These are phyloP conservation scores for Cyclanthera cordifolia DNA, from an alignment of 306 rosid genomes.

Conservation along the genomic window DNA sequence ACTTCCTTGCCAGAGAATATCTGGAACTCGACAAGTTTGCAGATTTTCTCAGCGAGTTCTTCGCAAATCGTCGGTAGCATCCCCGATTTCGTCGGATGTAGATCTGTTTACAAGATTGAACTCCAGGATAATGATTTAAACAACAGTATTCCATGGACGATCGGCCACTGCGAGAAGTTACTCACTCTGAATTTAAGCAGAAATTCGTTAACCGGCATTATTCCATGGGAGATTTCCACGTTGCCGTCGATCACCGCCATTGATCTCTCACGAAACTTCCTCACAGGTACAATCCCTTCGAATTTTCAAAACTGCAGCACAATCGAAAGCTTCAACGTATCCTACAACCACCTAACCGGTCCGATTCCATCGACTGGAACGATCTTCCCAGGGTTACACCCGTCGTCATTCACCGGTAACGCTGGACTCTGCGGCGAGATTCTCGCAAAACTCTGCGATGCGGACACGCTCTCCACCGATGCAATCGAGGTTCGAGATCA, in stretches of 20 bases:
- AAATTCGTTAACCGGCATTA: constrained; percentile 67
- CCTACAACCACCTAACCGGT: constrained; percentile 66
- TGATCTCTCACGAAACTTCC: constrained; percentile 63
- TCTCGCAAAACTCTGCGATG: constrained; percentile 46
- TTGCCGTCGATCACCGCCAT: constrained; percentile 69
- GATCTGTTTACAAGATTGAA: constrained; percentile 46
- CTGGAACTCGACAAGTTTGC: constrained; percentile 49
- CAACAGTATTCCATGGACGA: constrained; percentile 71
- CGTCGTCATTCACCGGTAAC: constrained; percentile 72
- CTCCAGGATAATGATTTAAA: constrained; percentile 44
- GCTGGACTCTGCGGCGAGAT: constrained; percentile 59
- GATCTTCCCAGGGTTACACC: constrained; percentile 48
- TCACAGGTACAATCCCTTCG: constrained; percentile 80
- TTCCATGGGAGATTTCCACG: constrained; percentile 81
- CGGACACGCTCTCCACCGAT: constrained; percentile 20
- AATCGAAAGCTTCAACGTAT: constrained; percentile 56
- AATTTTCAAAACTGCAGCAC: constrained; percentile 66
- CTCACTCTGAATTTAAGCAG: constrained; percentile 43
- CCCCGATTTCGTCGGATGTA: constrained; percentile 68
- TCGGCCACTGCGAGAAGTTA: constrained; percentile 67
- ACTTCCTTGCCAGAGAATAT: constrained; percentile 37
- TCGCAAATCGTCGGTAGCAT: constrained; percentile 44
- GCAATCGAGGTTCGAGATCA: constrained; percentile 21
- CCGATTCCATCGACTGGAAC: constrained; percentile 59
- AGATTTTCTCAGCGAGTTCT: constrained; percentile 60